phyloP scores from a whole-genome alignment of 345 rosid genomes.

The Eucalyptus erythrocorys region DNA sequence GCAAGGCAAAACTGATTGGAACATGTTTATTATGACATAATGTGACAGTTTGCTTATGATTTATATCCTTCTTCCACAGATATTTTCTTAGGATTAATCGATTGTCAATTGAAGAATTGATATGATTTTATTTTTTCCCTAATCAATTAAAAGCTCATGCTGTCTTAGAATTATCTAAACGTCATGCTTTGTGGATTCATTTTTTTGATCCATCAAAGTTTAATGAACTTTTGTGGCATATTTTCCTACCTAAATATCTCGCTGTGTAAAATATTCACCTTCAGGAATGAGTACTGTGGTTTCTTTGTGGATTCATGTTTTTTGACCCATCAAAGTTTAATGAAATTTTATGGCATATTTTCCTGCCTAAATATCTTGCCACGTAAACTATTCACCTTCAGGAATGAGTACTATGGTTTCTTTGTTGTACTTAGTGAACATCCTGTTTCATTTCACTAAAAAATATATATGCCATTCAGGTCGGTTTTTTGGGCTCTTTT shows the following conservation, averaged over 20 bases:
- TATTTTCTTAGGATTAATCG: not conserved
- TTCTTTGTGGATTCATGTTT: not conserved
- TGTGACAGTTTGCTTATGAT: not conserved
- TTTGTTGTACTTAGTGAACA: not conserved
- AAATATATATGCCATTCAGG: slow-evolving; percentile 19
- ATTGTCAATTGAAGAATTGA: not conserved
- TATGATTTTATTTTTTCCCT: not conserved
- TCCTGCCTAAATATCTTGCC: not conserved
- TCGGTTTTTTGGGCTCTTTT: slow-evolving; percentile 92
- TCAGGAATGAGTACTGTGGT: not conserved
- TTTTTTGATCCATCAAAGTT: not conserved
- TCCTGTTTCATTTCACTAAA: not conserved
- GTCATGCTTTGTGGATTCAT: not conserved
- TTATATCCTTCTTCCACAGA: not conserved
- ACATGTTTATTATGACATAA: not conserved
- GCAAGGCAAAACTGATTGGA: not conserved
- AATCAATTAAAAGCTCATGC: not conserved
- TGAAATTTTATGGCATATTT: not conserved
- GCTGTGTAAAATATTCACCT: not conserved
- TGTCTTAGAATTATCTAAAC: not conserved
- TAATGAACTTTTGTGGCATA: not conserved
- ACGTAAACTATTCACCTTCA: not conserved
- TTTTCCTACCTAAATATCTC: not conserved
- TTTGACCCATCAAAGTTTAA: not conserved
- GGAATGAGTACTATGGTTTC: not conserved